Conservation (phyloP, 2,329 filamentous ascomycete species). For the Hypoxylon sp. region DNA sequence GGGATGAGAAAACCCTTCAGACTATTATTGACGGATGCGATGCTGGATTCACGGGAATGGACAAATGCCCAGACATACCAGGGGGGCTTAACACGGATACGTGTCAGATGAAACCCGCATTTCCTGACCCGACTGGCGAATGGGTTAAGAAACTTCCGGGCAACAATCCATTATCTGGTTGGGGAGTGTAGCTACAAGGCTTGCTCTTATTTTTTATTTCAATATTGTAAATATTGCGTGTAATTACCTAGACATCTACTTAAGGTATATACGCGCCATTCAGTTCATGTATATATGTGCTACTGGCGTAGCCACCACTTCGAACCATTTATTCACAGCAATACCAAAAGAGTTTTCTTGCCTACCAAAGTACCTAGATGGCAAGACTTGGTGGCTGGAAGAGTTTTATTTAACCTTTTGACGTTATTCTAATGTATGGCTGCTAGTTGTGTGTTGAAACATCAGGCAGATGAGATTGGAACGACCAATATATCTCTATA, state of each 20-base stretch:
- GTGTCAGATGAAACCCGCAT: conserved; percentile 65
- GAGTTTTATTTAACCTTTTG: no score
- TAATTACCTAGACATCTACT: background rate
- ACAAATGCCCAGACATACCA: conserved; percentile 71
- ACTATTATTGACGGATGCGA: conserved; percentile 76
- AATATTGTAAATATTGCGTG: conserved; percentile 5
- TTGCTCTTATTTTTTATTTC: conserved; percentile 8
- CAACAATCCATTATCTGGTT: conserved; percentile 68
- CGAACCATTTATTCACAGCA: no score
- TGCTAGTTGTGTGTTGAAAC: no score
- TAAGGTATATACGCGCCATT: no score
- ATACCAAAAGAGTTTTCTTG: no score
- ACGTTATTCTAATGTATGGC: no score
- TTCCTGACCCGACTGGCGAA: conserved; percentile 62
- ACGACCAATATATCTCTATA: no score
- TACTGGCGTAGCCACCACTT: background rate
- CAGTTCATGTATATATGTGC: conserved; percentile 21
- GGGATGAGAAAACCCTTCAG: conserved; percentile 75
- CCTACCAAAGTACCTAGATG: no score
- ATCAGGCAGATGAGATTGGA: no score
- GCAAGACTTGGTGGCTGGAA: no score
- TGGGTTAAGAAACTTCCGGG: conserved; percentile 66
- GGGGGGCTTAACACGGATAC: conserved; percentile 64
- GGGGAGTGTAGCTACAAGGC: conserved; percentile 49
- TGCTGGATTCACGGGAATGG: conserved; percentile 70